Evolutionary conservation across 1,284 basidiomycete species (phyloP).

Genomic region (Ustilago loliicola): DNA sequence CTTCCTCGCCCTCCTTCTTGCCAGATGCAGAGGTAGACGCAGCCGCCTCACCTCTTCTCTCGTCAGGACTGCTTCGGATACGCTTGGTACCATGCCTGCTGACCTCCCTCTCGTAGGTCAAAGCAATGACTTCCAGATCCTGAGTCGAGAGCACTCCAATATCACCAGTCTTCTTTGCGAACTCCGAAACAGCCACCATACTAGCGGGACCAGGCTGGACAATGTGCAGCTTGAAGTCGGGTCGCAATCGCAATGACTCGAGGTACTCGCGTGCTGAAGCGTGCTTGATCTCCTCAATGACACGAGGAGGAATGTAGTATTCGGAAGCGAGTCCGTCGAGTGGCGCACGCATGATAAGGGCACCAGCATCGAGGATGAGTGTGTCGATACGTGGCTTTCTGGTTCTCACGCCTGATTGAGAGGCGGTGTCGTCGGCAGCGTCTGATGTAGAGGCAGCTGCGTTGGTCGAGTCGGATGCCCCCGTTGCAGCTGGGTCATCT

Average conservation of each 20-base stretch:
- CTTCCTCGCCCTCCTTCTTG: constrained; percentile 10
- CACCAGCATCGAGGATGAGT: constrained; percentile 67
- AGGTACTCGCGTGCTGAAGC: constrained; percentile 64
- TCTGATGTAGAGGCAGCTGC: constrained; percentile 30
- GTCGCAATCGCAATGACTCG: constrained; percentile 55
- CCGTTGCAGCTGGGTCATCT: constrained; percentile 7
- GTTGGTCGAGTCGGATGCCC: constrained; percentile 8
- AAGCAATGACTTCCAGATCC: constrained; percentile 90
- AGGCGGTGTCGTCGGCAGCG: constrained; percentile 8
- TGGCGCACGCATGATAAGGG: constrained; percentile 64
- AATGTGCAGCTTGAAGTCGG: constrained; percentile 61
- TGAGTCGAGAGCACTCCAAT: constrained; percentile 91
- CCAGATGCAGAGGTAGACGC: background rate
- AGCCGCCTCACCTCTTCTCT: constrained; percentile 52
- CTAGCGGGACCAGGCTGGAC: constrained; percentile 64
- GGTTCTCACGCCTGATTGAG: constrained; percentile 24
- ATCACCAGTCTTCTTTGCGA: constrained; percentile 96
- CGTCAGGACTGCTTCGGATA: constrained; percentile 73
- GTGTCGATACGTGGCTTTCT: constrained; percentile 59
- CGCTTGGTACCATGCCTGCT: constrained; percentile 73
- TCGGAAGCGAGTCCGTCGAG: constrained; percentile 62
- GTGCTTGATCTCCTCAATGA: constrained; percentile 68
- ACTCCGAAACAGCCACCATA: constrained; percentile 80
- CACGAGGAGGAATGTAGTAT: constrained; percentile 64
- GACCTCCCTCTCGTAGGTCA: constrained; percentile 84